These are phyloP conservation scores for Claviceps maximensis DNA, from an alignment of 2,329 filamentous ascomycete species.

Conservation along the genomic window DNA sequence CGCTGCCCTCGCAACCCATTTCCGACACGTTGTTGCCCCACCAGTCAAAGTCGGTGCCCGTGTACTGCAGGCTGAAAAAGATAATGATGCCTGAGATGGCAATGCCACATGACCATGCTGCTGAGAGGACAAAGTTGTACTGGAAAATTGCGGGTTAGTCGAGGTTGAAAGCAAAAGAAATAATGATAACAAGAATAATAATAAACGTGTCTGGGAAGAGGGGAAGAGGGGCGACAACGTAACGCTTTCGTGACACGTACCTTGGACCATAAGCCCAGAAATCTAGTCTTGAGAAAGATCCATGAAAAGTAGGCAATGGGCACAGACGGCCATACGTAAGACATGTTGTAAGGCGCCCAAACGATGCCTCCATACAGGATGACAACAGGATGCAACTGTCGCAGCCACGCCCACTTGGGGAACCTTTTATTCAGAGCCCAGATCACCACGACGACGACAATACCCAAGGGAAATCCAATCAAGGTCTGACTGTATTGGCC, in stretches of 20 bases:
- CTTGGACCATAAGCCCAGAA: constrained; percentile 38
- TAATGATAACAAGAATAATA: neutral
- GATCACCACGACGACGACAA: constrained; percentile 30
- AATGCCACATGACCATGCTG: constrained; percentile 35
- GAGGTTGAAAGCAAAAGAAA: too few relatives aligned
- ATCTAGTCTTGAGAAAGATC: constrained; percentile 36
- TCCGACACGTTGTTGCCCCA: constrained; percentile 33
- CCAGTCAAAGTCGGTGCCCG: constrained; percentile 30
- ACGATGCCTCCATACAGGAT: constrained; percentile 32
- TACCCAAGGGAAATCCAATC: constrained; percentile 37
- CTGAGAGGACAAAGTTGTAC: constrained; percentile 42
- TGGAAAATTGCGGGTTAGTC: constrained; percentile 7
- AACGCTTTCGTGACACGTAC: constrained; percentile 20
- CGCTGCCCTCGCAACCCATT: constrained; percentile 28
- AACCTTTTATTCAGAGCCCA: constrained; percentile 26
- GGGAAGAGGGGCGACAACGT: rapidly evolving
- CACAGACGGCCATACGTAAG: constrained; percentile 38
- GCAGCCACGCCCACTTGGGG: constrained; percentile 24
- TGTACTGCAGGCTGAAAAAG: constrained; percentile 37
- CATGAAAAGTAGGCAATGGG: constrained; percentile 38
- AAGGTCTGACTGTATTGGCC: constrained; percentile 35
- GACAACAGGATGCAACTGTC: constrained; percentile 35
- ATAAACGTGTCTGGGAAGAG: too few relatives aligned
- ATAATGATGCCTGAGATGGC: constrained; percentile 39
- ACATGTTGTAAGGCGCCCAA: constrained; percentile 37